Conservation (phyloP, 441 rosid species). For the Lepidium campestre region DNA sequence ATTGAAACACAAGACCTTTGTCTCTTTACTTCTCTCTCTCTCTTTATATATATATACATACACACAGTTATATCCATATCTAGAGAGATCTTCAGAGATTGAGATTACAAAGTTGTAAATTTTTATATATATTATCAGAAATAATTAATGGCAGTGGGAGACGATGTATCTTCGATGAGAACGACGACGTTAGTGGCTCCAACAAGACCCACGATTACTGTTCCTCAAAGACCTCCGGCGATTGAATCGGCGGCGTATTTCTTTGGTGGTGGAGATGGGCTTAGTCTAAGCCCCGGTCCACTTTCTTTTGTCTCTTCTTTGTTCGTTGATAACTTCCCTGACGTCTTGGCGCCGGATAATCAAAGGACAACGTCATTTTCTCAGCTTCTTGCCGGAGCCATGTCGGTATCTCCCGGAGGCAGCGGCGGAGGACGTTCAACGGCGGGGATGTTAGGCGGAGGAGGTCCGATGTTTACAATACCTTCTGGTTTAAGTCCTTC, state of each 20-base stretch:
- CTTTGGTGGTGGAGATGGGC: slow-evolving; percentile 39
- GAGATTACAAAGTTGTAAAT: neutral
- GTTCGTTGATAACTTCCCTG: slow-evolving; percentile 53
- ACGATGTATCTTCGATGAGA: slow-evolving; percentile 26
- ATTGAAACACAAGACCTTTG: slow-evolving; percentile 30
- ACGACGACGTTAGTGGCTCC: slow-evolving; percentile 34
- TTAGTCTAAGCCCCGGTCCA: slow-evolving; percentile 78
- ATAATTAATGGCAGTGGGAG: slow-evolving; percentile 49
- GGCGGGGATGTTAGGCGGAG: slow-evolving; percentile 42
- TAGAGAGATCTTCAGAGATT: neutral
- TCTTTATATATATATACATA: neutral
- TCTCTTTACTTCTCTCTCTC: slow-evolving; percentile 5
- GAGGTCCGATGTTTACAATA: slow-evolving; percentile 54
- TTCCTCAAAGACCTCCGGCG: slow-evolving; percentile 54
- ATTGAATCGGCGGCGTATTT: slow-evolving; percentile 39
- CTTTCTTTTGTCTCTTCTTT: slow-evolving; percentile 74
- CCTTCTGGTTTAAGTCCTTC: slow-evolving; percentile 88
- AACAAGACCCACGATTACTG: slow-evolving; percentile 56
- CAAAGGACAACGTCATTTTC: slow-evolving; percentile 53
- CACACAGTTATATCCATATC: neutral
- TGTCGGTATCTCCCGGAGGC: slow-evolving; percentile 50
- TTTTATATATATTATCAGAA: neutral
- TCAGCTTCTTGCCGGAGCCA: slow-evolving; percentile 81
- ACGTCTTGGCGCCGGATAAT: slow-evolving; percentile 29
- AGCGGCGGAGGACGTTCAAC: slow-evolving; percentile 48